Conservation (phyloP, 106 monocot species). For the Ottelia alismoides region DNA sequence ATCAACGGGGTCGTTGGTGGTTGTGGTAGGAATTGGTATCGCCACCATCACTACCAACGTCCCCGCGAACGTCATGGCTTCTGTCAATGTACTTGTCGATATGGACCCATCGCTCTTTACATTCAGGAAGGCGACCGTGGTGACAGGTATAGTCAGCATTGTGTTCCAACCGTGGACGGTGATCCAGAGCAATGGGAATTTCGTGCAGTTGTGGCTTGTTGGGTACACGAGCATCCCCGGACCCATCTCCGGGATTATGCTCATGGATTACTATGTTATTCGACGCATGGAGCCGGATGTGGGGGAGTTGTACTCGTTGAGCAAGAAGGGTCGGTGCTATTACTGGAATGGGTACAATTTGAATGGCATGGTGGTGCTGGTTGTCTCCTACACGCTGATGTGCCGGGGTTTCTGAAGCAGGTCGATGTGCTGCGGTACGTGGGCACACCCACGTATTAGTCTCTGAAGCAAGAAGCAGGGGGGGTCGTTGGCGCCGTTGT, state of each 20-base stretch:
- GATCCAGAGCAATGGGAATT: conserved; percentile 17
- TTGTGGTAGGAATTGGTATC: conserved; percentile 20
- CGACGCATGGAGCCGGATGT: conserved; percentile 17
- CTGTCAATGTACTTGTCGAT: conserved; percentile 29
- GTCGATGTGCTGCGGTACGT: conserved; percentile 7
- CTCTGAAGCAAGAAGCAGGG: too few relatives aligned
- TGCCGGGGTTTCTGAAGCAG: conserved; percentile 39
- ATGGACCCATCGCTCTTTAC: conserved; percentile 26
- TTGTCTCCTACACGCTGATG: conserved; percentile 10
- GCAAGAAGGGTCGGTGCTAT: conserved; percentile 14
- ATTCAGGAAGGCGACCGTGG: conserved; percentile 20
- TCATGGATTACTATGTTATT: conserved; percentile 33
- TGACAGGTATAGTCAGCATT: conserved; percentile 13
- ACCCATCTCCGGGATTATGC: conserved; percentile 24
- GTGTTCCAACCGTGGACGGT: conserved; percentile 46
- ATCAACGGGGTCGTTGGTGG: too few relatives aligned
- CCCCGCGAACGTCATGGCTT: conserved; percentile 36
- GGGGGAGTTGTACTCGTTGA: conserved; percentile 11
- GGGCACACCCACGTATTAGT: too few relatives aligned
- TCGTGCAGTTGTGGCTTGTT: conserved; percentile 39
- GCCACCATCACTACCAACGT: conserved; percentile 37
- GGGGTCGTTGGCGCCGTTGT: too few relatives aligned
- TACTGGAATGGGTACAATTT: conserved; percentile 28
- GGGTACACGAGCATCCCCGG: conserved; percentile 29
- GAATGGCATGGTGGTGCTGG: conserved; percentile 21